A percentile compares a stretch with the other conserved stretches of the same genome.
Conservation (phyloP, 192 early-diverging fungal genomes). For the Backusella parvicylindrica region DNA sequence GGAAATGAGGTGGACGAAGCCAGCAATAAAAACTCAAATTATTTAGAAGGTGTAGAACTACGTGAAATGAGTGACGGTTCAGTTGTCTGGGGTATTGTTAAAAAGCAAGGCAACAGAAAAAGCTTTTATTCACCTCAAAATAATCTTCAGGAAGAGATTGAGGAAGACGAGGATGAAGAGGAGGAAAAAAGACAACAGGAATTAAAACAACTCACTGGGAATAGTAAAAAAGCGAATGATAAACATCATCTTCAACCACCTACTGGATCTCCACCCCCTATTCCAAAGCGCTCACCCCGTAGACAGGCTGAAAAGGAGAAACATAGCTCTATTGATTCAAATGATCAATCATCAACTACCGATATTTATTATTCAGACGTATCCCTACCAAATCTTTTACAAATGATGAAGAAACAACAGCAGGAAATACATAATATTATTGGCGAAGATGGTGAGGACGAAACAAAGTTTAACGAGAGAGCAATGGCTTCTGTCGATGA, state of each 20-base stretch:
- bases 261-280: constrained; percentile 15
- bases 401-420: constrained; percentile 9
- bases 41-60: constrained; percentile 30
- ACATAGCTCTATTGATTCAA: neutral
- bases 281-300: constrained; percentile 24
- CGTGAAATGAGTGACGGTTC: constrained; percentile 37
- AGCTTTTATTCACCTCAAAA: constrained; percentile 16
- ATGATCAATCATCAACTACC: neutral
- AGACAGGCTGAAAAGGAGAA: constrained; percentile 1
- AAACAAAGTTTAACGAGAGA: neutral
- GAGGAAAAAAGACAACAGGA: constrained; percentile 19
- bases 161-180: constrained; percentile 8
- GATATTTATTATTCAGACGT: constrained; percentile 2
- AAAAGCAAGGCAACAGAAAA: constrained; percentile 22
- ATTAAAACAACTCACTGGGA: constrained; percentile 18
- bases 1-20: neutral
- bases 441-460: neutral
- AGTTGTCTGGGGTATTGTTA: constrained; percentile 32
- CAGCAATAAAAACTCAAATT: neutral
- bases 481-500: constrained; percentile 12
- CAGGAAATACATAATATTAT: neutral
- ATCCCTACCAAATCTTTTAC: neutral
- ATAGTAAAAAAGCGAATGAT: neutral
- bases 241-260: neutral
- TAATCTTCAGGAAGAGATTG: neutral